Evolutionary conservation across 257 asterid genomes (phyloP), one percentile per base, ranked within the genome.

Genomic region (Jacaranda mimosifolia): DNA sequence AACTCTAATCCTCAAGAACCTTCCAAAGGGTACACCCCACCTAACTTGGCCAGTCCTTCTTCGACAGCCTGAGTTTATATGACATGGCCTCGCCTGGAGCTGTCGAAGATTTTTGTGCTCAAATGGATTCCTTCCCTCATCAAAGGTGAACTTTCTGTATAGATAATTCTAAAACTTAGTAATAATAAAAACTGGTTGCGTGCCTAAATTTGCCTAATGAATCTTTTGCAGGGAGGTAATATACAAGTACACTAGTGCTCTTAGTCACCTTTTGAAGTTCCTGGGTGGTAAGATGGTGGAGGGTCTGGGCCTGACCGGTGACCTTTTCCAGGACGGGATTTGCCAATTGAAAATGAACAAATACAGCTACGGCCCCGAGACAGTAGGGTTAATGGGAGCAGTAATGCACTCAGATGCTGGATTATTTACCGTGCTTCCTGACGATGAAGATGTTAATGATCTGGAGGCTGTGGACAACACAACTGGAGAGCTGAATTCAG

Each of bases 341-440:
- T 81, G 87, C 80, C 89, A 87, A 26, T 12, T 89, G 57, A 88
- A 79, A 52, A 68, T 89, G 82, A 87, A 85, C 78, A 85, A 76
- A 7, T 89, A 86, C 76, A 78, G 81, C 32, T 86, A 81, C 7
- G 68, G 75, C 14, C 78, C 79, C 4, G 85, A 86, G 43, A 77
- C 82, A 0, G 75, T 89, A 0, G 89, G 93, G 15, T 55, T 65
- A 68, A 63, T 80, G 1, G 93, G 93, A 8, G 90, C 88, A 8
- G 52, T 77, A 4, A 39, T 79, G 83, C 94, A 89, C 15, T 45
- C 93, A 1, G 93, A 89, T 66, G 70, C 85, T 3, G 93, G 93
- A 8, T 86, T 82, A 46, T 62, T 87, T 10, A 89, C 94, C 0
- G 71, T 89, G 17, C 19, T 89, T 42, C 91, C 82, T 7, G 94